These are phyloP conservation scores for Silene conica DNA, from an alignment of 148 eudicot species.

Conservation along the genomic window DNA sequence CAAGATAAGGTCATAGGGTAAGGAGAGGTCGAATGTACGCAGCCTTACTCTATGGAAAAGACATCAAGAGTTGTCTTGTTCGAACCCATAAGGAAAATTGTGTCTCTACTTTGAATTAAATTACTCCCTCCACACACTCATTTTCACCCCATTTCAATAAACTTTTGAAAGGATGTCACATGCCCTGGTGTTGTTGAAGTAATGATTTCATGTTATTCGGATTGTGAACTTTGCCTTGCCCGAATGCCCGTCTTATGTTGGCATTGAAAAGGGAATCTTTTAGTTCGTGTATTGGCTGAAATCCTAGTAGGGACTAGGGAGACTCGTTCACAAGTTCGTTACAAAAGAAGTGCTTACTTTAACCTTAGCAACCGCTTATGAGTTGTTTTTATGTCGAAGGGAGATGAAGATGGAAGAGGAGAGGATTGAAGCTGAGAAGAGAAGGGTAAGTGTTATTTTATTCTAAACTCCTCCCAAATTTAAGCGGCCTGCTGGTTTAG, in stretches of 20 bases:
- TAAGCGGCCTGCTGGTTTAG: background rate
- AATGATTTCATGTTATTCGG: background rate
- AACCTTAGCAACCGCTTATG: background rate
- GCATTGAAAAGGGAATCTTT: background rate
- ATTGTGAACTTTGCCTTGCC: background rate
- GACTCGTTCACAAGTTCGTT: background rate
- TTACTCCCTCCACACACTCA: too few species aligned
- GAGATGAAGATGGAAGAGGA: slow-evolving; percentile 95
- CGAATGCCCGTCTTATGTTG: too few species aligned
- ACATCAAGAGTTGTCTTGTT: too few species aligned
- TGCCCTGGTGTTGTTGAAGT: background rate
- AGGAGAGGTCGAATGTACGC: too few species aligned
- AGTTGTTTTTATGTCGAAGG: slow-evolving; percentile 36
- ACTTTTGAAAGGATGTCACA: background rate
- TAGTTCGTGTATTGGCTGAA: too few species aligned
- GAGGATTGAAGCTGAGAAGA: slow-evolving; percentile 92
- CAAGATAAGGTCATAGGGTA: too few species aligned
- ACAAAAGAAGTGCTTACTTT: too few species aligned
- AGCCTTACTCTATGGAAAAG: too few species aligned
- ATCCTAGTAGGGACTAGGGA: background rate
- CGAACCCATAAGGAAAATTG: too few species aligned
- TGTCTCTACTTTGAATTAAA: background rate
- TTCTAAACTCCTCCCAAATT: background rate
- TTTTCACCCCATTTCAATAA: too few species aligned
- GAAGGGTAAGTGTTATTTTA: slow-evolving; percentile 44